A percentile compares a stretch with the other conserved stretches of the same genome.
These are phyloP conservation scores for Coprinopsis cinerea DNA, from an alignment of 768 basidiomycete species.

Conservation along the genomic window DNA sequence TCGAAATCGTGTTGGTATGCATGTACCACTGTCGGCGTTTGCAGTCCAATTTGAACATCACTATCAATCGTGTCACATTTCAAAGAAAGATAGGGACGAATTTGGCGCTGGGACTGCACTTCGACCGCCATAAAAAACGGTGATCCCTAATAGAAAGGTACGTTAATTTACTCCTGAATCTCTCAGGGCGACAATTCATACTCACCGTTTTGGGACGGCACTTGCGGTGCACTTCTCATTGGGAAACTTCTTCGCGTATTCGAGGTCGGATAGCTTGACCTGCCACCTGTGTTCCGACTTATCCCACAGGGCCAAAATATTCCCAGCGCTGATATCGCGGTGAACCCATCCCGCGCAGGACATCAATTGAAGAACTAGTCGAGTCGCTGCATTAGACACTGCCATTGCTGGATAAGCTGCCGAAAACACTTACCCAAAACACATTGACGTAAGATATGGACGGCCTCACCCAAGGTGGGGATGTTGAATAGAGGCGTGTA, in stretches of 20 bases:
- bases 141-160: background rate
- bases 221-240: background rate
- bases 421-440: background rate
- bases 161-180: background rate
- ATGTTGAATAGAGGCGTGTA: background rate
- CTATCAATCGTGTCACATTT: too few species aligned
- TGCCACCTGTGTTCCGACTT: background rate
- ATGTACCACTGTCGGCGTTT: too few species aligned
- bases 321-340: background rate
- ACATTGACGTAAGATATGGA: background rate
- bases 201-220: background rate
- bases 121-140: background rate
- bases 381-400: background rate
- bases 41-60: too few species aligned
- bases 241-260: background rate
- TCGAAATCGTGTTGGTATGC: too few species aligned
- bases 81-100: background rate
- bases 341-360: background rate
- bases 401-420: background rate
- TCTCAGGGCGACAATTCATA: background rate
- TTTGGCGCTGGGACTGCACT: background rate
- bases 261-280: too few species aligned
- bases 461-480: background rate
- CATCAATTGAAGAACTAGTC: background rate
- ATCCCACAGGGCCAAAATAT: background rate